Evolutionary conservation across 2,329 filamentous ascomycete species (phyloP).

Genomic region (Neophaeococcomyces mojaviensis): DNA sequence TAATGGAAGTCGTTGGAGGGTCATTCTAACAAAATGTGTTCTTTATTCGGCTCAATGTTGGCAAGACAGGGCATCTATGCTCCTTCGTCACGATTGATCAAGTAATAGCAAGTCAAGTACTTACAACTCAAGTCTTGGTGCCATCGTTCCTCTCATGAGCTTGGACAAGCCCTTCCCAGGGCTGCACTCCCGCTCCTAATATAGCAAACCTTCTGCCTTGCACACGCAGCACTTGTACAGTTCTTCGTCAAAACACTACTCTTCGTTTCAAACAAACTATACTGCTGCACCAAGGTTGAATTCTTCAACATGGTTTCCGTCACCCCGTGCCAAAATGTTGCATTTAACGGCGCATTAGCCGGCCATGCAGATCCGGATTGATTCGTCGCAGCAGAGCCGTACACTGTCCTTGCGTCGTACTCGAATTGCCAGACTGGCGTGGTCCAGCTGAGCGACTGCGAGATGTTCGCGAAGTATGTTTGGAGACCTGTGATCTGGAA

Average conservation of each 20-base stretch:
- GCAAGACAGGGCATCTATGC: no score
- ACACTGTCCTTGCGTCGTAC: slow-evolving; percentile 23
- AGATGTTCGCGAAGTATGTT: slow-evolving; percentile 27
- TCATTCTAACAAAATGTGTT: no score
- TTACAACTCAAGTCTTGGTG: no score
- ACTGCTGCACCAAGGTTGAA: slow-evolving; percentile 21
- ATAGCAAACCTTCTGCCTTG: slow-evolving; percentile 26
- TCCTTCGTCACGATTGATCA: no score
- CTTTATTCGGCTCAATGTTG: no score
- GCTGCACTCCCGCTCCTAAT: slow-evolving; percentile 23
- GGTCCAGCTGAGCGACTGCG: slow-evolving; percentile 23
- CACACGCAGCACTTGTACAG: slow-evolving; percentile 18
- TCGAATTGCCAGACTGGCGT: slow-evolving; percentile 26
- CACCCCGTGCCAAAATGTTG: slow-evolving; percentile 26
- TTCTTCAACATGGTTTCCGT: slow-evolving; percentile 24
- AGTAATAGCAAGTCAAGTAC: no score
- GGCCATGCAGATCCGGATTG: slow-evolving; percentile 18
- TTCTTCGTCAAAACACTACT: slow-evolving; percentile 18
- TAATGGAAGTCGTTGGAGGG: no score
- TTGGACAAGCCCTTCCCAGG: slow-evolving; percentile 12
- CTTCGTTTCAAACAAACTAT: slow-evolving; percentile 25
- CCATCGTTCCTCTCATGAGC: no score
- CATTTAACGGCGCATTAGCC: slow-evolving; percentile 22
- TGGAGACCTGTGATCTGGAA: slow-evolving; percentile 25
- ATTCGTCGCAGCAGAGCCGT: slow-evolving; percentile 10